Base-by-base conservation (phyloP, 192 early-diverging fungal species). In the Linnemannia schmuckeri region DNA sequence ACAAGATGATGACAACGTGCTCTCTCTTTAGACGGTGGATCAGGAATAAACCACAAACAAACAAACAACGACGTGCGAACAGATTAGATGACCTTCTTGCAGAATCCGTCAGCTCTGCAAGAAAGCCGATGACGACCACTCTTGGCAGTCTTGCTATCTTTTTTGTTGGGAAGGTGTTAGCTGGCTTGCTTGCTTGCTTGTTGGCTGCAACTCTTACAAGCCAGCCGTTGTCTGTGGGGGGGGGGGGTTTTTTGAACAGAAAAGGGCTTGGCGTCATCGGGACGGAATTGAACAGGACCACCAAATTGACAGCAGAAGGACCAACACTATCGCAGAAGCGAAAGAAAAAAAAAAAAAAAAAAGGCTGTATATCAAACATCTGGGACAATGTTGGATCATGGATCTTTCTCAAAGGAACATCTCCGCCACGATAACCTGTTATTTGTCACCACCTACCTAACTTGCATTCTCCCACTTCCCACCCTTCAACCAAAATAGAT, bases 401-500 rank as follows among this genome's bases (percentile, higher is more conserved):
- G 38, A 71, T 71, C 38, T n/a, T 8, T 42, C 54, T 52, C 44
- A 33, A 63, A 61, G 42, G 13, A 40, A 42, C 46, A 35, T 13
- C 1, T 33, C 24, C 27, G 30, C 12, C 2, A 44, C 57, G 3
- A 18, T 61, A n/a, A 30, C 69, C 18, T 33, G 38, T 80, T 47
- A 12, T 54, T 18, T 44, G 15, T 18, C 7, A 17, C 38, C 18
- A 22, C 75, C 2, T 0, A 46, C 44, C 72, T 75, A 63, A 74
- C 55, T n/a, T 27, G 13, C 38, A 9, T 47, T 66, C 20, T 20
- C 27, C 27, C n/a, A n/a, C n/a, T 46, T 52, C 40, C 30, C 3
- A 27, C 57, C 57, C 24, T 41, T 78, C 33, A 70, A 52, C 49
- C 20, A 18, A 17, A 17, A 24, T 83, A 90, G 89, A 68, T 88